Evolutionary conservation across 129 eudicot species (phyloP).

Genomic region (Flaveria trinervia): DNA sequence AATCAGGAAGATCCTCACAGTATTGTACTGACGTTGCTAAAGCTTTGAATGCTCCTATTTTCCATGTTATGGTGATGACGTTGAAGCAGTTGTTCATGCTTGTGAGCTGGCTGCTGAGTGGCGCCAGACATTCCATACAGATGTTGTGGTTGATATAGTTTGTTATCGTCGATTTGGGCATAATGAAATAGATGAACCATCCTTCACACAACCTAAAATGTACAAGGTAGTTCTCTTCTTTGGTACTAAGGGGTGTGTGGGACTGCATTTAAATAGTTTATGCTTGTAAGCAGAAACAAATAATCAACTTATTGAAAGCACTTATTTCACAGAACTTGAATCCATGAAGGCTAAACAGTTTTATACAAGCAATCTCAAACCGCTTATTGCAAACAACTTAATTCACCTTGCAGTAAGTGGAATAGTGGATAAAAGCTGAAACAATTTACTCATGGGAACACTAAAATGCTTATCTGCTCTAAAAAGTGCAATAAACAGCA

Average conservation of each 20-base stretch:
- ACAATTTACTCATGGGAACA: background rate
- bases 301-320: background rate
- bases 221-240: constrained; percentile 57
- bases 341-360: background rate
- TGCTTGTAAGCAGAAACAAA: constrained; percentile 1
- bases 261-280: background rate
- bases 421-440: background rate
- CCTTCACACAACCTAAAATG: constrained; percentile 95
- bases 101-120: constrained; percentile 98
- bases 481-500: background rate
- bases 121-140: constrained; percentile 93
- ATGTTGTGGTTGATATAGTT: constrained; percentile 86
- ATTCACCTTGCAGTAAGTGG: background rate
- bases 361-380: background rate
- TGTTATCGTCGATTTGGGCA: constrained; percentile 97
- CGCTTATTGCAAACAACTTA: background rate
- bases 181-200: constrained; percentile 96
- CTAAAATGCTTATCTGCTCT: background rate
- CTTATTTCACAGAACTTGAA: background rate
- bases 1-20: constrained; percentile 87
- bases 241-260: constrained; percentile 3
- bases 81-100: constrained; percentile 91
- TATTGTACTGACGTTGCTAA: constrained; percentile 97
- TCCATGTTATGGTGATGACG: constrained; percentile 95
- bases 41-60: constrained; percentile 86